Percentiles rank a stretch among this genome's conserved stretches.
These are phyloP conservation scores for Combretum micranthum DNA, from an alignment of 345 rosid genomes.

Conservation along the genomic window DNA sequence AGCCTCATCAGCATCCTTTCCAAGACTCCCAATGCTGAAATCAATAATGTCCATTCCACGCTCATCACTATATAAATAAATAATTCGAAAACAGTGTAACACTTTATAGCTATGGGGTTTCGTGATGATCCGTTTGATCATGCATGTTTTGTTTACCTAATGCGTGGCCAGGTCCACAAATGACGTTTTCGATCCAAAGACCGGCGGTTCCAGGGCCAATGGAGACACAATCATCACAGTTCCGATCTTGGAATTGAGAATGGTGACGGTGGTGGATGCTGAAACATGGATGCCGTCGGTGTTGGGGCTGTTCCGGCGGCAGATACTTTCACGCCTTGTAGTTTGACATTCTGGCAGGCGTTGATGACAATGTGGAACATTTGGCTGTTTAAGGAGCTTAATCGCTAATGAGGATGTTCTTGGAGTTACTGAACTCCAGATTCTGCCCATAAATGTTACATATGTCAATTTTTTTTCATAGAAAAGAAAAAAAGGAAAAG, in stretches of 20 bases:
- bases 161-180: slow-evolving; percentile 78
- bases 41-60: too few relatives aligned
- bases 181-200: slow-evolving; percentile 40
- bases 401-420: slow-evolving; percentile 38
- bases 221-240: slow-evolving; percentile 83
- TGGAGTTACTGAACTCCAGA: slow-evolving; percentile 39
- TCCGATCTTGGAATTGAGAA: slow-evolving; percentile 46
- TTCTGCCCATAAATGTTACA: slow-evolving; percentile 26
- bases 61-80: too few relatives aligned
- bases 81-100: too few relatives aligned
- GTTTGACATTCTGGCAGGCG: slow-evolving; percentile 39
- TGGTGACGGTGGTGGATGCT: slow-evolving; percentile 39
- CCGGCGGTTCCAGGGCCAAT: slow-evolving; percentile 57
- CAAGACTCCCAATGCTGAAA: slow-evolving; percentile 44
- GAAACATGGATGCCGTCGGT: slow-evolving; percentile 75
- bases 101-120: too few relatives aligned
- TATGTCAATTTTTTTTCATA: not conserved
- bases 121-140: not conserved
- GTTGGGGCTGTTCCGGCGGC: slow-evolving; percentile 67
- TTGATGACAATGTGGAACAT: slow-evolving; percentile 54
- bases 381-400: slow-evolving; percentile 69
- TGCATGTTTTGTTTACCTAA: slow-evolving; percentile 21
- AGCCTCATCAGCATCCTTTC: slow-evolving; percentile 23
- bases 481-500: too few relatives aligned
- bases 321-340: slow-evolving; percentile 35